A percentile compares a stretch with the other conserved stretches of the same genome.
These are phyloP conservation scores for Colletotrichum falcatum DNA, from an alignment of 2,329 filamentous ascomycete genomes.

Conservation along the genomic window DNA sequence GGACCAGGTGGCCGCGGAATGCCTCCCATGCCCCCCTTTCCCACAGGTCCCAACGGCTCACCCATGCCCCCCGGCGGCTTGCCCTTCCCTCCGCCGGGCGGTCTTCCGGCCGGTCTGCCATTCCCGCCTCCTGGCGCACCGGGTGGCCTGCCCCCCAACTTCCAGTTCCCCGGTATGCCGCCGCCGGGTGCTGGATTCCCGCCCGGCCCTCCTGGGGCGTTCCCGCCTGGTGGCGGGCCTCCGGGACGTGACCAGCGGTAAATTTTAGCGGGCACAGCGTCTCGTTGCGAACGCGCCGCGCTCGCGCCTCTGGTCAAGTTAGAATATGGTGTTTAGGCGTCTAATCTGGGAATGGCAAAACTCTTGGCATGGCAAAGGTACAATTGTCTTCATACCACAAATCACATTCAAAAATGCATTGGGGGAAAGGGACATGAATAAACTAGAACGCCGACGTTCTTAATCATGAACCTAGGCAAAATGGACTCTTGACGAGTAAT, in stretches of 20 bases:
- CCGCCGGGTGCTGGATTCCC: conserved; percentile 54
- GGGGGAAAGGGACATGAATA: neutral
- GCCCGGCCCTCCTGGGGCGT: conserved; percentile 52
- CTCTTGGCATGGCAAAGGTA: conserved; percentile 31
- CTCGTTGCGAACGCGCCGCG: neutral
- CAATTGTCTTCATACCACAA: conserved; percentile 18
- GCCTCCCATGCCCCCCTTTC: conserved; percentile 59
- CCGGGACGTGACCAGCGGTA: conserved; percentile 57
- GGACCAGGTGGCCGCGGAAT: conserved; percentile 62
- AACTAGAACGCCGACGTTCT: conserved; percentile 11
- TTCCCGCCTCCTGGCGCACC: conserved; percentile 45
- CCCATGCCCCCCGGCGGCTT: conserved; percentile 56
- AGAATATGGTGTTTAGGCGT: conserved; percentile 50
- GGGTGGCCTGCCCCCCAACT: conserved; percentile 58
- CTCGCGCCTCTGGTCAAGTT: conserved; percentile 12
- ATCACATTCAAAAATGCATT: conserved; percentile 17
- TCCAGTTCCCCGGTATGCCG: conserved; percentile 61
- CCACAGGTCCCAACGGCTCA: conserved; percentile 53
- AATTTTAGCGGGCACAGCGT: conserved; percentile 17
- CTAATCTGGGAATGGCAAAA: conserved; percentile 24
- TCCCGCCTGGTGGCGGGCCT: conserved; percentile 48
- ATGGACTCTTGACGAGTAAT: conserved; percentile 35
- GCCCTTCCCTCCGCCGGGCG: conserved; percentile 57
- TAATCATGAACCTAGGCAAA: conserved; percentile 6
- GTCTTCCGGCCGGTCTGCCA: conserved; percentile 43